These are phyloP conservation scores for Zygosaccharomyces pseudobailii DNA, from an alignment of 1,139 yeast species.

Conservation along the genomic window DNA sequence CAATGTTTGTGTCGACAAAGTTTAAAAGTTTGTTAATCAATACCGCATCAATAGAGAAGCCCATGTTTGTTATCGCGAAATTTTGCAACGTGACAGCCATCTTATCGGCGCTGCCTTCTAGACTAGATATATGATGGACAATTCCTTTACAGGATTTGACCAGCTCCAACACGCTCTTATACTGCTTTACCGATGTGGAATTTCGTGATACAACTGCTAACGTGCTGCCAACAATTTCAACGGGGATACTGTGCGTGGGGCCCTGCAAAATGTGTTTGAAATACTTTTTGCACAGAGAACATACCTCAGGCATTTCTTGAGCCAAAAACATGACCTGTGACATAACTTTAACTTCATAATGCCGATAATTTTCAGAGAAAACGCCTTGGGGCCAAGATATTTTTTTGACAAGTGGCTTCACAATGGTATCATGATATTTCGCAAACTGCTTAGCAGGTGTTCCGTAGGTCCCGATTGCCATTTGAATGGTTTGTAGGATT, in stretches of 20 bases:
- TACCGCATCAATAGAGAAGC: constrained; percentile 44
- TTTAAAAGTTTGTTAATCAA: constrained; percentile 50
- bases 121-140: constrained; percentile 22
- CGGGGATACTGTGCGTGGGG: constrained; percentile 46
- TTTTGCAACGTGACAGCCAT: constrained; percentile 43
- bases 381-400: constrained; percentile 18
- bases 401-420: constrained; percentile 31
- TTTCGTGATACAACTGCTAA: constrained; percentile 36
- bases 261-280: constrained; percentile 49
- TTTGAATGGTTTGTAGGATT: constrained; percentile 18
- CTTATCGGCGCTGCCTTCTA: constrained; percentile 17
- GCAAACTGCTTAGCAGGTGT: constrained; percentile 4
- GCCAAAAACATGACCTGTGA: constrained; percentile 23
- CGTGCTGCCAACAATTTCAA: constrained; percentile 40
- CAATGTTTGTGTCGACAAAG: constrained; percentile 52
- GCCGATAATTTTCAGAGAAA: constrained; percentile 3
- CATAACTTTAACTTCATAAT: constrained; percentile 16
- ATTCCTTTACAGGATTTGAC: constrained; percentile 45
- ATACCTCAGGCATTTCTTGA: constrained; percentile 32
- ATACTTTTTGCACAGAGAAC: constrained; percentile 37
- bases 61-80: constrained; percentile 50
- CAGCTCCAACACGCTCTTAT: constrained; percentile 51
- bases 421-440: constrained; percentile 26
- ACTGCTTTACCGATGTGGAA: constrained; percentile 44
- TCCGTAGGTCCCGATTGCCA: constrained; percentile 11